These are phyloP conservation scores for Exophiala sideris DNA, from an alignment of 2,329 filamentous ascomycete genomes.

Conservation along the genomic window DNA sequence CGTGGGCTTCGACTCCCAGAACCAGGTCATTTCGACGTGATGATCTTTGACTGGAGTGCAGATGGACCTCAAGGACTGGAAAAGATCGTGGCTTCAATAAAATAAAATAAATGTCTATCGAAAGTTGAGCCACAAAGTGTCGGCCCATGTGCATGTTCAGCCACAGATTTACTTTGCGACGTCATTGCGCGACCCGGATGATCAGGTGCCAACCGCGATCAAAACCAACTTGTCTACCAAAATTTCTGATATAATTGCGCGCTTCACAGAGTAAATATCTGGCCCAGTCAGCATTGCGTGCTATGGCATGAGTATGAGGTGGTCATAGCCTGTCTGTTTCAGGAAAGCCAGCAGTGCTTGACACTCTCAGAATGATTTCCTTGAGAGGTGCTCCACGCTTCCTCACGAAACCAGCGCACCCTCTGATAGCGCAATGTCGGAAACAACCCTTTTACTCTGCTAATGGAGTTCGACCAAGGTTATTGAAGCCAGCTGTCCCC, in stretches of 20 bases:
- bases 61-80: background rate
- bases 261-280: background rate
- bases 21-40: conserved; percentile 44
- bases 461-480: conserved; percentile 15
- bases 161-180: background rate
- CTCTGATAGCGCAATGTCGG: background rate
- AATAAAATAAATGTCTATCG: background rate
- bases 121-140: background rate
- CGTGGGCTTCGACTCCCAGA: conserved; percentile 37
- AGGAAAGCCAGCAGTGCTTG: background rate
- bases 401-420: conserved; percentile 2
- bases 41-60: background rate
- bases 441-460: conserved; percentile 19
- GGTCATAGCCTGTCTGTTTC: no score
- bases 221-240: no score
- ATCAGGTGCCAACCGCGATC: background rate
- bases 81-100: background rate
- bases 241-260: no score
- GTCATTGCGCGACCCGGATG: background rate
- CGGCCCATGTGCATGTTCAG: background rate
- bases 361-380: conserved; percentile 5
- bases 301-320: conserved; percentile 2
- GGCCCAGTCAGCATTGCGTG: background rate
- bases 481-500: background rate
- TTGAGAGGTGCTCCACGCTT: conserved; percentile 6